Evolutionary conservation across 2,329 filamentous ascomycete genomes (phyloP).

Genomic region (Aspergillus latus): DNA sequence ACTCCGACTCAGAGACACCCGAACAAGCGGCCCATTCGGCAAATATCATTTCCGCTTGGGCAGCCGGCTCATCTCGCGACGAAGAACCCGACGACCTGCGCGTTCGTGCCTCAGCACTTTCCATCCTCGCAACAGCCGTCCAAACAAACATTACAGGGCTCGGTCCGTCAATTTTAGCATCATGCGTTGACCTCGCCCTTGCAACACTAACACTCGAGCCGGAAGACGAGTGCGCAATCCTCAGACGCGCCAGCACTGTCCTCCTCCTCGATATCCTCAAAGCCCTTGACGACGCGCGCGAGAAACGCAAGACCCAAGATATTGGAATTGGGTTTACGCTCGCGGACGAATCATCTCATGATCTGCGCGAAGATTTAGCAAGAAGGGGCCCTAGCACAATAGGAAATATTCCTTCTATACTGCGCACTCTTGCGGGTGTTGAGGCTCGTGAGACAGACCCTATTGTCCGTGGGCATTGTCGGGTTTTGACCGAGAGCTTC

Average conservation of each 20-base stretch:
- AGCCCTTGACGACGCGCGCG: constrained; percentile 38
- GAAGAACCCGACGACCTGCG: constrained; percentile 46
- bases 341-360: constrained; percentile 19
- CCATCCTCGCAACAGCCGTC: constrained; percentile 43
- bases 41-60: constrained; percentile 44
- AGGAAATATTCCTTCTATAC: constrained; percentile 41
- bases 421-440: constrained; percentile 38
- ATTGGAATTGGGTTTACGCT: constrained; percentile 45
- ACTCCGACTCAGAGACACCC: constrained; percentile 29
- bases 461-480: constrained; percentile 43
- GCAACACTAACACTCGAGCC: constrained; percentile 41
- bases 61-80: constrained; percentile 37
- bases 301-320: constrained; percentile 28
- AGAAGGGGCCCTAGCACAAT: constrained; percentile 27
- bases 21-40: constrained; percentile 35
- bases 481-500: constrained; percentile 41
- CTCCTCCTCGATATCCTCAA: constrained; percentile 45
- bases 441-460: constrained; percentile 40
- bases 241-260: constrained; percentile 43
- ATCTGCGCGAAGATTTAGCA: not conserved
- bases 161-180: constrained; percentile 35
- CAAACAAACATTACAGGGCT: constrained; percentile 42
- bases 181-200: constrained; percentile 42
- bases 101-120: constrained; percentile 44
- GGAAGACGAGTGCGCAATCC: constrained; percentile 39